Conservation (phyloP, 768 basidiomycete species). For the Rhizopogon vinicolor region DNA sequence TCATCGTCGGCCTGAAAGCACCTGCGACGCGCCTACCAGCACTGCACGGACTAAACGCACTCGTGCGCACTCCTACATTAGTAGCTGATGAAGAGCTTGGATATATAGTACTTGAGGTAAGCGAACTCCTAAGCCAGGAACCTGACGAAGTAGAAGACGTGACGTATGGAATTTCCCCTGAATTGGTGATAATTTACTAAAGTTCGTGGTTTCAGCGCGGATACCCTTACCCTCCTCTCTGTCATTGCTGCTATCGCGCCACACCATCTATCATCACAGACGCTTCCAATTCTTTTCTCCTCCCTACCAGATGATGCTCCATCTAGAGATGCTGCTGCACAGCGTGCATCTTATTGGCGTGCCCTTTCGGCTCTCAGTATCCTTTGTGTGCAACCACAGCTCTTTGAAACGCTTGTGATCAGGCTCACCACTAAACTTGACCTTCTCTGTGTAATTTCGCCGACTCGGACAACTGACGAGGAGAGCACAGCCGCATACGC, state of each 20-base stretch:
- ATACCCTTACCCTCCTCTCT: constrained; percentile 57
- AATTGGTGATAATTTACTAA: not conserved
- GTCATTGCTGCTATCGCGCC: constrained; percentile 57
- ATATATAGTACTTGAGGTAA: constrained; percentile 72
- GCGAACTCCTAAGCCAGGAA: constrained; percentile 54
- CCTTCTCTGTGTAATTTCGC: constrained; percentile 44
- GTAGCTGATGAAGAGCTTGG: constrained; percentile 71
- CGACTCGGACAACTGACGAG: constrained; percentile 28
- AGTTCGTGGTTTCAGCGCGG: constrained; percentile 37
- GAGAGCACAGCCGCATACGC: constrained; percentile 80
- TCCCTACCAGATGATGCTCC: constrained; percentile 70
- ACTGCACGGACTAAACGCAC: constrained; percentile 56
- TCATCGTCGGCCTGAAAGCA: constrained; percentile 54
- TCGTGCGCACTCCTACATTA: constrained; percentile 61
- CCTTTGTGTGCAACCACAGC: constrained; percentile 65
- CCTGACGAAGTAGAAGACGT: constrained; percentile 51
- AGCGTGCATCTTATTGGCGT: constrained; percentile 64
- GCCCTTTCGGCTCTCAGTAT: constrained; percentile 63
- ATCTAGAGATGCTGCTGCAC: constrained; percentile 41
- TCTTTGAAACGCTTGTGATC: constrained; percentile 85
- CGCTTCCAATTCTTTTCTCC: constrained; percentile 76
- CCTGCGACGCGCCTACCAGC: constrained; percentile 51
- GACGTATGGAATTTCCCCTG: constrained; percentile 30
- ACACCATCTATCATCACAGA: constrained; percentile 62
- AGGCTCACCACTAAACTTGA: constrained; percentile 77